Base-by-base conservation (phyloP, 1,139 yeast genomes). In the Meyerozyma sp. region DNA sequence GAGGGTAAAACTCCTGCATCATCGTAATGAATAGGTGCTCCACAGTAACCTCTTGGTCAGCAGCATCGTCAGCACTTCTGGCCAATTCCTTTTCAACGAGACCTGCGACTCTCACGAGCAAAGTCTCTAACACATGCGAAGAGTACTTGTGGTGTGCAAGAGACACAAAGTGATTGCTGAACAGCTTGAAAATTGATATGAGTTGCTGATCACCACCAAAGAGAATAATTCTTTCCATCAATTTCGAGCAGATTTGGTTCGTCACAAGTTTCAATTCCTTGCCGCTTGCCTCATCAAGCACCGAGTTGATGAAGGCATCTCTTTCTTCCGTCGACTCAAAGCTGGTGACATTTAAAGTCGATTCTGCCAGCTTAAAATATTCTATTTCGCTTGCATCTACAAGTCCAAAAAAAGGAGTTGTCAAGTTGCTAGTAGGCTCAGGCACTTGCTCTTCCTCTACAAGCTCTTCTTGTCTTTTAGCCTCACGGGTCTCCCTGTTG, bases 251-350 rank as follows among this genome's bases (percentile, higher is more conserved):
- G 45, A 91, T 88, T 58, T 91, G 98, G 59, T 93, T 91, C 4
- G 97, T 91, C 8, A 88, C 96, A 41, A 93, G 73, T 62, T 93
- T 93, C 54, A 94, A 70, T 63, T 93, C 98, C 55, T 91, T 90
- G 6, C 97, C 97, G 45, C 76, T 75, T 27, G 91, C 79, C 68
- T 93, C 99, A 53, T 86, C 95, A 50, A 87, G 73, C 5, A 89
- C 91, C 53, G 91, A 84, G 9, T 74, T 63, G 26, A 89, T 81
- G 58, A 91, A 90, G 2, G 85, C 84, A 4, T 63, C 65, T 54
- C 84, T 79, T 51, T 90, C 97, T 45, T 87, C 96, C 1, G 77
- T 71, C 14, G 75, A 70, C 32, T 81, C 89, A 59, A 93, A 89
- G 0, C 95, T 84, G 62, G 90, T 82, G 39, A 89, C 77, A 42